Conservation (phyloP, 345 rosid genomes). For the Gossypium stocksii region DNA sequence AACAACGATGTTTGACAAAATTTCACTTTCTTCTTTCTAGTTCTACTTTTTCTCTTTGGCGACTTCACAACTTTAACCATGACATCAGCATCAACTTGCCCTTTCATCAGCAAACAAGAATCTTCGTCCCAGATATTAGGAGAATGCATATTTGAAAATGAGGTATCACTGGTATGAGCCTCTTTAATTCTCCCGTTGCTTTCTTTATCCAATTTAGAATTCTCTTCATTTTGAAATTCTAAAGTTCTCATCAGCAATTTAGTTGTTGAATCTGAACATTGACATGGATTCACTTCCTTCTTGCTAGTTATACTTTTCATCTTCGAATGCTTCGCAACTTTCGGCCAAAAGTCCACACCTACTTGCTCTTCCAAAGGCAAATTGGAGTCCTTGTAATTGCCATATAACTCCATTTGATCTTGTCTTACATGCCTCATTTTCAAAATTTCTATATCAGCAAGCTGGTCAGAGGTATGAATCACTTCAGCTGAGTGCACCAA, state of each 20-base stretch:
- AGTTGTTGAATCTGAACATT: neutral
- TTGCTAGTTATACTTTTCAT: neutral
- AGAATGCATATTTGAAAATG: neutral
- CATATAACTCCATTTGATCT: constrained; percentile 50
- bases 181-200: neutral
- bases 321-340: neutral
- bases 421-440: constrained; percentile 43
- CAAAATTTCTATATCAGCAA: constrained; percentile 26
- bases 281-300: neutral
- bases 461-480: neutral
- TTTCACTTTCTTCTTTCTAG: neutral
- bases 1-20: neutral
- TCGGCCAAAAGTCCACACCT: constrained; percentile 4
- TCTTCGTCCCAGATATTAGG: neutral
- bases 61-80: neutral
- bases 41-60: neutral
- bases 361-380: neutral
- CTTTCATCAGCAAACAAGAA: neutral
- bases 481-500: constrained; percentile 60
- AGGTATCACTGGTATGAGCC: neutral
- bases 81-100: neutral
- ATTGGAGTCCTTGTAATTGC: neutral
- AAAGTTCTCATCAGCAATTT: neutral
- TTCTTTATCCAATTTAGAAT: neutral
- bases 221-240: neutral